A percentile compares a stretch with the other conserved stretches of the same genome.
Evolutionary conservation across 345 rosid genomes (phyloP).

Genomic region (Linum tenue): DNA sequence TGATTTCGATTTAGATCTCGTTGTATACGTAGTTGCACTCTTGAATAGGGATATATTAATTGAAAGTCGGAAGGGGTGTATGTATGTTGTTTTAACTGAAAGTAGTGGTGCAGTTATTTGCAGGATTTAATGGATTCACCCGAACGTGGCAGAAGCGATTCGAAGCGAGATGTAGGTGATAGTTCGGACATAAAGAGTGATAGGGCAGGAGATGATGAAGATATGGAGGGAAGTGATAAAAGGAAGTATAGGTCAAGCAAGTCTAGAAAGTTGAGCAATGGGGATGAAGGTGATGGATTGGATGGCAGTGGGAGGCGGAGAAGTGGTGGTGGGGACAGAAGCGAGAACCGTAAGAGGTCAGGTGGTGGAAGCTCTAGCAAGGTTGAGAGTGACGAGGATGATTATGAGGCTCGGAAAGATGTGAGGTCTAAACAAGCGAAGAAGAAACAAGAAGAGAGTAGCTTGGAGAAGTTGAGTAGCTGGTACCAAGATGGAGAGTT

Average conservation of each 20-base stretch:
- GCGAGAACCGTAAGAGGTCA: conserved; percentile 53
- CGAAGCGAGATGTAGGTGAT: conserved; percentile 39
- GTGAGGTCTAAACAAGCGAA: conserved; percentile 47
- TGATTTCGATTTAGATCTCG: no score
- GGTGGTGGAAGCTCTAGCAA: conserved; percentile 34
- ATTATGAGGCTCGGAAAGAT: conserved; percentile 40
- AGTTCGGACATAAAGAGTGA: conserved; percentile 35
- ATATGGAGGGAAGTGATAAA: conserved; percentile 49
- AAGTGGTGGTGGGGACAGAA: conserved; percentile 46
- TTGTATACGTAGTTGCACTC: no score
- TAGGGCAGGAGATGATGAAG: conserved; percentile 44
- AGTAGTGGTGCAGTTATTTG: no score
- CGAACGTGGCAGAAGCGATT: conserved; percentile 35
- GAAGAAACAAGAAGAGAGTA: conserved; percentile 85
- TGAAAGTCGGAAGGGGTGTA: no score
- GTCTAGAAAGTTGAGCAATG: conserved; percentile 46
- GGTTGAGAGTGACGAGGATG: conserved; percentile 58
- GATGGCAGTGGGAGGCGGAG: conserved; percentile 47
- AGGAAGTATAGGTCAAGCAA: conserved; percentile 55
- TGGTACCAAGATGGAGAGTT: conserved; percentile 90
- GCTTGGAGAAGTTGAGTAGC: conserved; percentile 76
- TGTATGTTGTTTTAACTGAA: no score
- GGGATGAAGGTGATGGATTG: conserved; percentile 45
- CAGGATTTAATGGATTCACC: conserved; percentile 48
- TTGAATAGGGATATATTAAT: no score